A percentile compares a stretch with the other conserved stretches of the same genome.
Conservation (phyloP, 2,329 filamentous ascomycete genomes). For the Diaporthe batatas region DNA sequence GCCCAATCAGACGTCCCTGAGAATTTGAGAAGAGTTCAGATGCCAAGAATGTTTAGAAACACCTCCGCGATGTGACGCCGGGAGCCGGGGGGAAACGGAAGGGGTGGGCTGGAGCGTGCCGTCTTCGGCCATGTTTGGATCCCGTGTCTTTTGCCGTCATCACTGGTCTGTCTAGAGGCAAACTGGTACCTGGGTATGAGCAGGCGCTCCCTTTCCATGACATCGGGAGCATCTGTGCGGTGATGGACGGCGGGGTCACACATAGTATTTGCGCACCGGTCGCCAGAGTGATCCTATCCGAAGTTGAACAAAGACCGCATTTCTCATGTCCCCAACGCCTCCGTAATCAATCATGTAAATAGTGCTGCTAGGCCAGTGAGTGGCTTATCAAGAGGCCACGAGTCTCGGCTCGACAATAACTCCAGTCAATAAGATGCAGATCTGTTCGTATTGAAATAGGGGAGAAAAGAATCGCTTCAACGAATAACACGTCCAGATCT, state of each 20-base stretch:
- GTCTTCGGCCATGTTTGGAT: constrained; percentile 3
- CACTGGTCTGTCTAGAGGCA: not conserved
- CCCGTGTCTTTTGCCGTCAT: not conserved
- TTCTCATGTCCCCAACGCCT: constrained; percentile 31
- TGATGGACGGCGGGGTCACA: constrained; percentile 1
- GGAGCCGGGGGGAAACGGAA: not conserved
- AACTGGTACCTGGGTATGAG: constrained; percentile 6
- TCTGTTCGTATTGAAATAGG: constrained; percentile 44
- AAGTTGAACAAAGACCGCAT: constrained; percentile 28
- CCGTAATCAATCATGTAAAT: constrained; percentile 29
- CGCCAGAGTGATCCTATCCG: constrained; percentile 21
- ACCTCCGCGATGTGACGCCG: constrained; percentile 26
- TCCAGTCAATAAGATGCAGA: constrained; percentile 39
- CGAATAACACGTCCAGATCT: constrained; percentile 42
- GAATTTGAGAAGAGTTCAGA: constrained; percentile 24
- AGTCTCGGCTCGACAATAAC: constrained; percentile 20
- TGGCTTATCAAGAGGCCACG: constrained; percentile 23
- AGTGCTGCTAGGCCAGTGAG: constrained; percentile 20
- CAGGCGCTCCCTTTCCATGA: not conserved
- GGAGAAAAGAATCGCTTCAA: constrained; percentile 42
- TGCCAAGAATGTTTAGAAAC: constrained; percentile 33
- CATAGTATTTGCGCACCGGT: constrained; percentile 30
- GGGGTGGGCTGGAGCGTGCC: not conserved
- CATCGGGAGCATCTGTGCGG: not conserved
- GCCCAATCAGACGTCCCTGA: constrained; percentile 4